Evolutionary conservation across 148 eudicot species (phyloP).

Genomic region (Pouteria glomerata): DNA sequence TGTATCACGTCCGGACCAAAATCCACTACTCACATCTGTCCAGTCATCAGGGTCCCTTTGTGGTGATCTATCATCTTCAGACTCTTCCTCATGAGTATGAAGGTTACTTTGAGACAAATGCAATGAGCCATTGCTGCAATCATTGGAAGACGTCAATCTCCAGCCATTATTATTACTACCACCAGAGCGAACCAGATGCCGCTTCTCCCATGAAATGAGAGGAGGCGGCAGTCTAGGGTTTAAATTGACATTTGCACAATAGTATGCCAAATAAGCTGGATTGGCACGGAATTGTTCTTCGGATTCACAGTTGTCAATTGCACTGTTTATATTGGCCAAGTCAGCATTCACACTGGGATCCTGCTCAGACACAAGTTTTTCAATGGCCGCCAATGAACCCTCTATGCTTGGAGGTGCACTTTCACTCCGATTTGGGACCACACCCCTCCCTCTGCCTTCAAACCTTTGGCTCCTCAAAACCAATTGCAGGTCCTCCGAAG

Average conservation of each 20-base stretch:
- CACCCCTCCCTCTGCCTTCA: conserved; percentile 21
- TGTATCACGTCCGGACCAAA: conserved; percentile 23
- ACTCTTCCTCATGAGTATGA: conserved; percentile 68
- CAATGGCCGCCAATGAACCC: conserved; percentile 57
- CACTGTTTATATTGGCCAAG: conserved; percentile 21
- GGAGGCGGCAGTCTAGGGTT: conserved; percentile 35
- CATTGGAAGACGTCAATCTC: conserved; percentile 35
- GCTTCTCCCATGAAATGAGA: conserved; percentile 21
- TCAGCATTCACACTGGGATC: conserved; percentile 18
- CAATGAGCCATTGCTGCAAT: conserved; percentile 31
- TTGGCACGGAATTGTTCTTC: conserved; percentile 25
- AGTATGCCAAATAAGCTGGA: conserved; percentile 28
- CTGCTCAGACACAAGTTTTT: conserved; percentile 30
- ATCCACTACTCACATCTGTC: conserved; percentile 20
- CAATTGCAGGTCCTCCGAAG: conserved; percentile 38
- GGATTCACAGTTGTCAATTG: conserved; percentile 16
- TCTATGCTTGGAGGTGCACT: conserved; percentile 79
- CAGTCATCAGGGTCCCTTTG: conserved; percentile 38
- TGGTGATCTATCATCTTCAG: conserved; percentile 57
- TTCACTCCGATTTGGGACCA: conserved; percentile 52
- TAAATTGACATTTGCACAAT: conserved; percentile 21
- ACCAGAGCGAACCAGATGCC: conserved; percentile 11
- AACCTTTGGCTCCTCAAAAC: conserved; percentile 37
- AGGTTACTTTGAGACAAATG: conserved; percentile 38
- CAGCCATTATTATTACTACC: conserved; percentile 19